Percentiles rank a stretch among this genome's conserved stretches.
Conservation (phyloP, 2,329 filamentous ascomycete species). For the Aquanectria penicillioides region DNA sequence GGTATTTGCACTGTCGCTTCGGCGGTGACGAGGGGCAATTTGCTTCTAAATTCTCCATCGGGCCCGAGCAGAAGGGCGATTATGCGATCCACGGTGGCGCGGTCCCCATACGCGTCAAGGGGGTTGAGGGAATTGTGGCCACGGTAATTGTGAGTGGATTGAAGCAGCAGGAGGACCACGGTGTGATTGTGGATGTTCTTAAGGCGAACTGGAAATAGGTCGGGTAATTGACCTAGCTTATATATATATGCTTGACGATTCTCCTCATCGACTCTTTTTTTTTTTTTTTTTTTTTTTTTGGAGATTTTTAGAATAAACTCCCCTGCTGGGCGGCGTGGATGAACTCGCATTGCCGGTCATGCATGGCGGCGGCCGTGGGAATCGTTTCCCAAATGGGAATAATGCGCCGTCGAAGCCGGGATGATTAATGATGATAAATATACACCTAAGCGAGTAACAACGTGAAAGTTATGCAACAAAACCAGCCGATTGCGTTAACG, state of each 20-base stretch:
- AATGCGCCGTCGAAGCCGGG: too few relatives aligned
- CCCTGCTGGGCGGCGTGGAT: too few relatives aligned
- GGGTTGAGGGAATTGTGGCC: slow-evolving; percentile 79
- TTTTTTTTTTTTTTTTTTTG: too few relatives aligned
- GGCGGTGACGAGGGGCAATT: slow-evolving; percentile 72
- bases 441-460: neutral
- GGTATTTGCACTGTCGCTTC: slow-evolving; percentile 77
- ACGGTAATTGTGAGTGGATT: slow-evolving; percentile 81
- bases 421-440: neutral
- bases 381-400: too few relatives aligned
- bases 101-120: slow-evolving; percentile 75
- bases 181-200: slow-evolving; percentile 76
- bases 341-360: neutral
- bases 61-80: slow-evolving; percentile 61
- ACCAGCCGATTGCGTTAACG: neutral
- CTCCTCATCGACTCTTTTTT: too few relatives aligned
- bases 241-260: too few relatives aligned
- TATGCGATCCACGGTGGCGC: slow-evolving; percentile 85
- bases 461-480: slow-evolving; percentile 11
- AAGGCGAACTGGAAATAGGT: slow-evolving; percentile 57
- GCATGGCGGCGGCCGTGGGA: neutral
- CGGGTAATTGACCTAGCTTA: too few relatives aligned
- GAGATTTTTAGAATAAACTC: too few relatives aligned
- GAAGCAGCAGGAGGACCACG: slow-evolving; percentile 82
- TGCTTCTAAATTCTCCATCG: slow-evolving; percentile 71